Evolutionary conservation across 495 filamentous ascomycete genomes (phyloP).

Genomic region (Penicillium mononematosum): DNA sequence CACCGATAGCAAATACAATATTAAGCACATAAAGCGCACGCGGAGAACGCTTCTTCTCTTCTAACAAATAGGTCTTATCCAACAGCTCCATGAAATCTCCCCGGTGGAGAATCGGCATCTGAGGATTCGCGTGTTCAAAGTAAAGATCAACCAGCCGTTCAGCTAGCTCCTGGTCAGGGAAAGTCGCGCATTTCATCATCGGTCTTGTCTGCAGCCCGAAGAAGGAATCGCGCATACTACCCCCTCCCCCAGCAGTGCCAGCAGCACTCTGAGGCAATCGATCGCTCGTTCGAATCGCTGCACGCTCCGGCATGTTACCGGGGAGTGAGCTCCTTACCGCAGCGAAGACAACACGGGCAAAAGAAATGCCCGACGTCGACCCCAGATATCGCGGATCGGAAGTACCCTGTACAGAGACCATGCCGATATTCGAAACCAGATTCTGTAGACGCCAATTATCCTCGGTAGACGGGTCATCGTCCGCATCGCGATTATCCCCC

Average conservation of each 20-base stretch:
- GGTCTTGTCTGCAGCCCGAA: slow-evolving; percentile 91
- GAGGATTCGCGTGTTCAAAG: slow-evolving; percentile 93
- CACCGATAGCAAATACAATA: slow-evolving; percentile 97
- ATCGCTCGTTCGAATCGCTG: slow-evolving; percentile 49
- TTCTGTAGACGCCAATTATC: slow-evolving; percentile 66
- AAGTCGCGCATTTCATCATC: slow-evolving; percentile 79
- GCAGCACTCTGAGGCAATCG: slow-evolving; percentile 44
- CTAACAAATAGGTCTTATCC: slow-evolving; percentile 69
- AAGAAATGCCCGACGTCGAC: slow-evolving; percentile 88
- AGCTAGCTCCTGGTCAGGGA: slow-evolving; percentile 74
- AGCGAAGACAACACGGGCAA: slow-evolving; percentile 90
- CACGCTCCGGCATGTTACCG: slow-evolving; percentile 57
- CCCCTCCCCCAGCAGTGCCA: slow-evolving; percentile 49
- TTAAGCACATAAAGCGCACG: slow-evolving; percentile 89
- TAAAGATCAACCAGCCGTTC: slow-evolving; percentile 74
- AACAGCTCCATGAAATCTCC: slow-evolving; percentile 84
- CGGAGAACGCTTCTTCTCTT: slow-evolving; percentile 67
- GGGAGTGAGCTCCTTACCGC: slow-evolving; percentile 83
- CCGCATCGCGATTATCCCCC: slow-evolving; percentile 21
- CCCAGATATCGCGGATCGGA: slow-evolving; percentile 80
- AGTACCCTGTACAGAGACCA: slow-evolving; percentile 71
- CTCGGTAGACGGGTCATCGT: slow-evolving; percentile 42
- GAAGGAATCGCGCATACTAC: slow-evolving; percentile 89
- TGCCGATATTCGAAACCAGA: slow-evolving; percentile 72
- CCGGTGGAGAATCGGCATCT: slow-evolving; percentile 87